Evolutionary conservation across 208 protist species (phyloP).

Genomic region (Naegleria fowleri): DNA sequence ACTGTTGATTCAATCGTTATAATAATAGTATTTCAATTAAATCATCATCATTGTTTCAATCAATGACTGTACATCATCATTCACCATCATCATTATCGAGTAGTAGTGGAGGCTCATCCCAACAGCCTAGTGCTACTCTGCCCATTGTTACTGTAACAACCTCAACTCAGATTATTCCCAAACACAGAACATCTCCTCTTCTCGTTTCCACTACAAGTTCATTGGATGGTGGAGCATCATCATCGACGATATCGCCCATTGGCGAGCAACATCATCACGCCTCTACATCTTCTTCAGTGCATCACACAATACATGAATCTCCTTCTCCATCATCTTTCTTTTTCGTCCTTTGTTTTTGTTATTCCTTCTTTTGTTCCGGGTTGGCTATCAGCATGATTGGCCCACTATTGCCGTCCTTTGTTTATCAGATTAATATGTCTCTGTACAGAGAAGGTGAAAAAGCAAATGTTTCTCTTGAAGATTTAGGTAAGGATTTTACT

Average conservation of each 20-base stretch:
- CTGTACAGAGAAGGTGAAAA: not conserved
- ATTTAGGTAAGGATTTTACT: too few relatives aligned
- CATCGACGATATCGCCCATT: not conserved
- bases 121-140: not conserved
- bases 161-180: not conserved
- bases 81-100: too few relatives aligned
- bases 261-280: not conserved
- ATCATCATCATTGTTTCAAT: too few relatives aligned
- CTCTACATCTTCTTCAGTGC: not conserved
- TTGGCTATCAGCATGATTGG: not conserved
- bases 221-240: too few relatives aligned
- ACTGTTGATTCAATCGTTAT: too few relatives aligned
- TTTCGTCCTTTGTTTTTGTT: not conserved
- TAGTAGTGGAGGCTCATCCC: too few relatives aligned
- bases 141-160: not conserved
- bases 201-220: not conserved
- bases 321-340: not conserved
- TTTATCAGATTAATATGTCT: not conserved
- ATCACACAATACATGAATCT: not conserved
- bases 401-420: not conserved
- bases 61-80: too few relatives aligned
- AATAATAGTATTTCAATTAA: too few relatives aligned
- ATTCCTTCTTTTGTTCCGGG: not conserved
- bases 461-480: not conserved
- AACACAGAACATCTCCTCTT: not conserved